These are phyloP conservation scores for Wickerhamiella nectarea DNA, from an alignment of 805 yeast genomes.

Conservation along the genomic window DNA sequence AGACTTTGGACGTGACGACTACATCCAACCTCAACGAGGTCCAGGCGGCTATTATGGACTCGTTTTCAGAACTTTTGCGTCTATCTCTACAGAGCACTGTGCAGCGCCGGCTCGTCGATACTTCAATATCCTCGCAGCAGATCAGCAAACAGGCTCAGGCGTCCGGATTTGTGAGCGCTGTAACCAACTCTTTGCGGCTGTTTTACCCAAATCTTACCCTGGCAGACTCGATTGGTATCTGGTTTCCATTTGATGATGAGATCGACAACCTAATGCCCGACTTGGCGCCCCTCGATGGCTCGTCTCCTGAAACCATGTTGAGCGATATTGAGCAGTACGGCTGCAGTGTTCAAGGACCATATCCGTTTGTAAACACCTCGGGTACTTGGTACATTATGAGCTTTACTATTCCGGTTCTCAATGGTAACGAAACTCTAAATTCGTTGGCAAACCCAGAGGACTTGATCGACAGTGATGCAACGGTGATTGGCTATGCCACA, in stretches of 20 bases:
- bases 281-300: background rate
- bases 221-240: background rate
- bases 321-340: background rate
- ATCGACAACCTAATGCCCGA: background rate
- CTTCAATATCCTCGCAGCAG: background rate
- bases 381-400: background rate
- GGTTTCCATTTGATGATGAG: background rate
- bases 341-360: background rate
- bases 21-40: slow-evolving; percentile 17
- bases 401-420: slow-evolving; percentile 1
- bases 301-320: background rate
- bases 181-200: background rate
- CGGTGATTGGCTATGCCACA: background rate
- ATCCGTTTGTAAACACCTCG: background rate
- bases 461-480: background rate
- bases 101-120: background rate
- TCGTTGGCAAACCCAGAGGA: background rate
- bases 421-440: background rate
- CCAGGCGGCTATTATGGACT: slow-evolving; percentile 12
- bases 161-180: background rate
- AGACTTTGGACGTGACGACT: slow-evolving; percentile 17
- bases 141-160: background rate
- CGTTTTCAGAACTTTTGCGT: slow-evolving; percentile 10
- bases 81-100: slow-evolving; percentile 4
- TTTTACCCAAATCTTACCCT: background rate